phyloP scores from a whole-genome alignment of 768 basidiomycete genomes.

The Leccinum variicolor region DNA sequence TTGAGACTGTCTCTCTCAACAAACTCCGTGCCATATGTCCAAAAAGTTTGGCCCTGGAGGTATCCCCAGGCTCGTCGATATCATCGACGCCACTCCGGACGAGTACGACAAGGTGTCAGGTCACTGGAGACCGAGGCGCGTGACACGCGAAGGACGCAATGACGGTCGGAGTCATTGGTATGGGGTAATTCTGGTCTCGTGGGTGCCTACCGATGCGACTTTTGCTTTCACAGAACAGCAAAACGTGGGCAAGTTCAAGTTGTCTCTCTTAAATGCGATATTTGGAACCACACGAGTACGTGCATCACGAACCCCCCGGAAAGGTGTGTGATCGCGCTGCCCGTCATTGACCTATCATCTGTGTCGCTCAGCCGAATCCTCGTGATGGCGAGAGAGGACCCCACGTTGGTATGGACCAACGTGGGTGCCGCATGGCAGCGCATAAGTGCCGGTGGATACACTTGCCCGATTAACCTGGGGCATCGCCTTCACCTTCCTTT shows the following conservation, averaged over 20 bases:
- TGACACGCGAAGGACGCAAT: too few relatives aligned
- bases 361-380: too few relatives aligned
- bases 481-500: too few relatives aligned
- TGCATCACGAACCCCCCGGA: slow-evolving; percentile 83
- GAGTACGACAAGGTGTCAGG: slow-evolving; percentile 75
- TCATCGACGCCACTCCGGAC: slow-evolving; percentile 97
- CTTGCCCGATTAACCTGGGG: too few relatives aligned
- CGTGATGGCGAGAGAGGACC: too few relatives aligned
- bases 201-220: not conserved
- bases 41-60: slow-evolving; percentile 87
- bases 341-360: not conserved
- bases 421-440: too few relatives aligned
- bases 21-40: slow-evolving; percentile 80
- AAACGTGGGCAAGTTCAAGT: slow-evolving; percentile 96
- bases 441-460: too few relatives aligned
- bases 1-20: slow-evolving; percentile 76
- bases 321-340: slow-evolving; percentile 49
- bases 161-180: slow-evolving; percentile 82
- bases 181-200: not conserved
- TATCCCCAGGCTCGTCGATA: slow-evolving; percentile 92
- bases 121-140: too few relatives aligned
- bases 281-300: slow-evolving; percentile 77
- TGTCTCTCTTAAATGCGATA: slow-evolving; percentile 86
- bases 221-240: slow-evolving; percentile 62
- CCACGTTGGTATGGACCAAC: too few relatives aligned